These are phyloP conservation scores for apple (Malus domestica) DNA, from an alignment of 306 rosid species.

Conservation along the genomic window DNA sequence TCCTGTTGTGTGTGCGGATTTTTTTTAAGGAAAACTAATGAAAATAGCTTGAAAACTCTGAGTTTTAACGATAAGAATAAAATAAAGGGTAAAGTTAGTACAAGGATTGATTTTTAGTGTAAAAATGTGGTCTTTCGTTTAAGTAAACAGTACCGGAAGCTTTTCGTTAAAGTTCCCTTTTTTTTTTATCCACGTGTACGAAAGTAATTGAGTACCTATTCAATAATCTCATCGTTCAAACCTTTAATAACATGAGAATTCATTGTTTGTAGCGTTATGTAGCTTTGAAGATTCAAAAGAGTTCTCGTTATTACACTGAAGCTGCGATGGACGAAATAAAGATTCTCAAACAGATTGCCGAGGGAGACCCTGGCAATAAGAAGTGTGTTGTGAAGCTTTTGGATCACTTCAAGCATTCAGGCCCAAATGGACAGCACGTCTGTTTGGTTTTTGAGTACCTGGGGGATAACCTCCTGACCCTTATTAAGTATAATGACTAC, in stretches of 20 bases:
- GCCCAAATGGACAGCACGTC: slow-evolving; percentile 83
- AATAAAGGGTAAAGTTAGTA: too few relatives aligned
- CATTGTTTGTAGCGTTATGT: slow-evolving; percentile 56
- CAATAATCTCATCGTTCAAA: not conserved
- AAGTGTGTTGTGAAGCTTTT: slow-evolving; percentile 85
- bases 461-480: slow-evolving; percentile 82
- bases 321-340: slow-evolving; percentile 89
- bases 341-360: slow-evolving; percentile 71
- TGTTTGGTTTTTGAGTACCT: slow-evolving; percentile 88
- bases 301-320: slow-evolving; percentile 82
- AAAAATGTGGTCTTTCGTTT: too few relatives aligned
- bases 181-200: not conserved
- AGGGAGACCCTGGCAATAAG: slow-evolving; percentile 64
- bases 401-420: slow-evolving; percentile 87
- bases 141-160: too few relatives aligned
- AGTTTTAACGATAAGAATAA: too few relatives aligned
- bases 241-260: slow-evolving; percentile 17
- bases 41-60: too few relatives aligned
- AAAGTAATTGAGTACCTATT: not conserved
- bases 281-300: slow-evolving; percentile 81
- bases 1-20: not conserved
- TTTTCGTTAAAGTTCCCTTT: too few relatives aligned
- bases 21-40: too few relatives aligned
- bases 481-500: slow-evolving; percentile 66
- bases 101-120: too few relatives aligned